These are phyloP conservation scores for Phoma herbarum DNA, from an alignment of 2,329 filamentous ascomycete genomes.

Conservation along the genomic window DNA sequence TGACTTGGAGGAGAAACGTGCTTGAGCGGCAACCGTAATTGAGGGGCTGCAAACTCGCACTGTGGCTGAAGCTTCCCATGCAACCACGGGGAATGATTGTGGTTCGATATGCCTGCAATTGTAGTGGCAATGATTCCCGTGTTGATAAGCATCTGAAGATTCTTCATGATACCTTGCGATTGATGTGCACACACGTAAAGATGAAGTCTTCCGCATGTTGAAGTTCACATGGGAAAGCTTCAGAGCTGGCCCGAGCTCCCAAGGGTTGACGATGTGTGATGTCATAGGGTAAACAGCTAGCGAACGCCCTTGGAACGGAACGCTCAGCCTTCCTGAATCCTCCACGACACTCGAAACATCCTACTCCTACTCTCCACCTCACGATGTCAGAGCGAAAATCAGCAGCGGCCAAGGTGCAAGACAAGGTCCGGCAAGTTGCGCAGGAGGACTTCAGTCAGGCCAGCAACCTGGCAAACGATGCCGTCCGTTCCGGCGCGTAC, in stretches of 20 bases:
- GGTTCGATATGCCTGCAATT: slow-evolving; percentile 4
- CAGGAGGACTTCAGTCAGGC: slow-evolving; percentile 76
- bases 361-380: slow-evolving; percentile 14
- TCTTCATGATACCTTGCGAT: slow-evolving; percentile 2
- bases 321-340: background rate
- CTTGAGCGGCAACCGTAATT: background rate
- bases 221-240: background rate
- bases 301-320: slow-evolving; percentile 1
- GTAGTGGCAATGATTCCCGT: slow-evolving; percentile 6
- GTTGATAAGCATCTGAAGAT: background rate
- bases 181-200: slow-evolving; percentile 8
- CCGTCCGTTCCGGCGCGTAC: slow-evolving; percentile 79
- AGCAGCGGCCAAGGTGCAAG: slow-evolving; percentile 45
- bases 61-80: background rate
- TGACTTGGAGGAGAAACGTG: slow-evolving; percentile 3
- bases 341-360: slow-evolving; percentile 20
- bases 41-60: background rate
- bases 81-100: background rate
- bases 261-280: slow-evolving; percentile 4
- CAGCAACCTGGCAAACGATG: slow-evolving; percentile 70
- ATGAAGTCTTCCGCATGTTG: background rate
- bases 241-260: background rate
- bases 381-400: slow-evolving; percentile 25
- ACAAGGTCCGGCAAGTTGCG: slow-evolving; percentile 65
- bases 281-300: slow-evolving; percentile 1